Conservation (phyloP, 1,284 basidiomycete species). For the Tremellales sp. region DNA sequence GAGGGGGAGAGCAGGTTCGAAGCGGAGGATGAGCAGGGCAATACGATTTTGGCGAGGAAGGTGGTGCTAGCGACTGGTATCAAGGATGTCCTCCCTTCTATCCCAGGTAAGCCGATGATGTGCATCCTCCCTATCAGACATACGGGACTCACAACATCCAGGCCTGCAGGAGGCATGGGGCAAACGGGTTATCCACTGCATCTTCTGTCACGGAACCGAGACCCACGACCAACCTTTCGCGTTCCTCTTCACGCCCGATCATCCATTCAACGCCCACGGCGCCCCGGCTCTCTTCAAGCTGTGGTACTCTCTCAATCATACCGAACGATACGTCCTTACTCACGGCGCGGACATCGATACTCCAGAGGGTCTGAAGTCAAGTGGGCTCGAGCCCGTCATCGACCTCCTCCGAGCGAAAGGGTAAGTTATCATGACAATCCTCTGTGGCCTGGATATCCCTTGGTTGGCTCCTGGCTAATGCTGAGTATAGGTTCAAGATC, state of each 20-base stretch:
- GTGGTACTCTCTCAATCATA: slow-evolving; percentile 20
- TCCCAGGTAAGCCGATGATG: slow-evolving; percentile 26
- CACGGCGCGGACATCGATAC: slow-evolving; percentile 21
- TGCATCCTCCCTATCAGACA: not conserved
- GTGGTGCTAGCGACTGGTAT: slow-evolving; percentile 33
- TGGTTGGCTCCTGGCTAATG: no score
- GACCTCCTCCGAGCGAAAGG: slow-evolving; percentile 12
- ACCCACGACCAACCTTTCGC: slow-evolving; percentile 23
- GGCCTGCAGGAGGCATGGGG: slow-evolving; percentile 32
- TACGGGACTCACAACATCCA: not conserved
- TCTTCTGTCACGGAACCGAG: slow-evolving; percentile 38
- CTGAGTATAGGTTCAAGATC: slow-evolving; percentile 11
- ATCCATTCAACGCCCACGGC: slow-evolving; percentile 14
- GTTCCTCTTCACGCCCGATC: slow-evolving; percentile 20
- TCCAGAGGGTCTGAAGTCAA: slow-evolving; percentile 13
- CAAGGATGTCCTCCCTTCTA: slow-evolving; percentile 23
- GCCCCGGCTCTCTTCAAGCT: slow-evolving; percentile 18
- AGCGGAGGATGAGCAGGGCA: slow-evolving; percentile 15
- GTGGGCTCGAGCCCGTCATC: slow-evolving; percentile 13
- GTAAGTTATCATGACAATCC: slow-evolving; percentile 9
- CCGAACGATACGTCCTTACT: slow-evolving; percentile 18
- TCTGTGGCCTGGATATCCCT: no score
- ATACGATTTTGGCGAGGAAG: slow-evolving; percentile 15
- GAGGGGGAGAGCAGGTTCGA: slow-evolving; percentile 13
- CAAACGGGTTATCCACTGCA: slow-evolving; percentile 26